Conservation (phyloP, 805 yeast genomes). For the Tetrapisispora namnaoensis region DNA sequence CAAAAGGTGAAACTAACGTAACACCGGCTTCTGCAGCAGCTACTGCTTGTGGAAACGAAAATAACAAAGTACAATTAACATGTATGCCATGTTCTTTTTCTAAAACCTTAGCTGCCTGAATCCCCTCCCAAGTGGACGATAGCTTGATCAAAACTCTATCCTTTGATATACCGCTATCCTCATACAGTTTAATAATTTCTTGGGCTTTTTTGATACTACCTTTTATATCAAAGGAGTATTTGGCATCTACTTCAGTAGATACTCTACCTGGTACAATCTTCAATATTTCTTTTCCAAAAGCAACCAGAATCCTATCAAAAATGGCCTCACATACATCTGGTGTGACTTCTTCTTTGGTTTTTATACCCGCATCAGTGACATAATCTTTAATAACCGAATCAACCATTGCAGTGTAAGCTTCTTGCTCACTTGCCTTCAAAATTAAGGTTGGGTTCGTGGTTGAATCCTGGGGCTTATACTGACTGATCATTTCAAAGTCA, state of each 20-base stretch:
- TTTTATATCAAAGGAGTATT: slow-evolving; percentile 88
- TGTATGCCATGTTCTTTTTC: slow-evolving; percentile 84
- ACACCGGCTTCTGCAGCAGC: slow-evolving; percentile 96
- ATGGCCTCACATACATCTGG: slow-evolving; percentile 36
- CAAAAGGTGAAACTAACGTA: slow-evolving; percentile 94
- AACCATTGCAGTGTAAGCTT: slow-evolving; percentile 77
- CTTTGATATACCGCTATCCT: slow-evolving; percentile 71
- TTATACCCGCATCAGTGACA: slow-evolving; percentile 38
- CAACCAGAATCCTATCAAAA: slow-evolving; percentile 82
- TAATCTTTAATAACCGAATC: slow-evolving; percentile 72
- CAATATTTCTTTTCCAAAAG: slow-evolving; percentile 87
- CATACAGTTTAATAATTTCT: slow-evolving; percentile 76
- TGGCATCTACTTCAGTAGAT: slow-evolving; percentile 96
- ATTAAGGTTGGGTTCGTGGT: slow-evolving; percentile 97
- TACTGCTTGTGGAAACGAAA: slow-evolving; percentile 93
- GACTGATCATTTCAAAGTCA: slow-evolving; percentile 93
- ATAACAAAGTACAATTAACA: slow-evolving; percentile 87
- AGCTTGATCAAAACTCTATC: slow-evolving; percentile 89
- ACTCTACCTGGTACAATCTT: slow-evolving; percentile 97
- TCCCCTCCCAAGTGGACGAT: slow-evolving; percentile 98
- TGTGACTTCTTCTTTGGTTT: not conserved
- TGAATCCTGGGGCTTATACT: slow-evolving; percentile 97
- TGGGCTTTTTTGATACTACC: slow-evolving; percentile 89
- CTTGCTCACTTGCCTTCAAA: slow-evolving; percentile 84
- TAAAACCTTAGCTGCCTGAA: slow-evolving; percentile 92